phyloP scores from a whole-genome alignment of 768 basidiomycete species.

The Daedalea quercina region DNA sequence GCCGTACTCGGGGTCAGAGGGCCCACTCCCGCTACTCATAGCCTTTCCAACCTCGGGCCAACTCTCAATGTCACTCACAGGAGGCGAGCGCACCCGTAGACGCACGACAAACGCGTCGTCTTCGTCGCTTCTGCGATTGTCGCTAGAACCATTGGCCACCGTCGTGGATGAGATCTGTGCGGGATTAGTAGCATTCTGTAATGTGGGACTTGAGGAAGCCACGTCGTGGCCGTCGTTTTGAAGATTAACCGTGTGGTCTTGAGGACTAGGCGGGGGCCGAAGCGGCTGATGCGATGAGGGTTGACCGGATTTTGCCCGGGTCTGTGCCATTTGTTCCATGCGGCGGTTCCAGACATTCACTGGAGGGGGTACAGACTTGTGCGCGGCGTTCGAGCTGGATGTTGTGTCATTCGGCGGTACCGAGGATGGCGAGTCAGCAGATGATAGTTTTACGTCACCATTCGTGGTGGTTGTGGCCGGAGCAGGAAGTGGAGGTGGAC shows the following conservation, averaged over 20 bases:
- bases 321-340: constrained; percentile 32
- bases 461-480: constrained; percentile 6
- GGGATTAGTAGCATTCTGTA: constrained; percentile 1
- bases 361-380: constrained; percentile 18
- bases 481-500: constrained; percentile 2
- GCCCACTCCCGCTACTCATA: not conserved
- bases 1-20: constrained; percentile 12
- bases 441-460: constrained; percentile 14
- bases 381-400: constrained; percentile 19
- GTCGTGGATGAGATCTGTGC: not conserved
- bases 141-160: constrained; percentile 2
- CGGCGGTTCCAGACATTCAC: constrained; percentile 39
- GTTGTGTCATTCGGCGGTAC: constrained; percentile 1
- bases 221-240: not conserved
- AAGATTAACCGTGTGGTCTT: not conserved
- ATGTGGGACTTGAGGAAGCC: constrained; percentile 3
- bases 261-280: not conserved
- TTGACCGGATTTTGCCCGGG: constrained; percentile 13
- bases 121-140: constrained; percentile 7
- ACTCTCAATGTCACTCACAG: constrained; percentile 26
- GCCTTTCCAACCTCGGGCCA: constrained; percentile 43
- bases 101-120: constrained; percentile 43
- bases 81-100: constrained; percentile 20
- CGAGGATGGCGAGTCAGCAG: constrained; percentile 7
- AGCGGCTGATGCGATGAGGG: not conserved